phyloP scores from a whole-genome alignment of 192 early-diverging fungal genomes.

The Coemansia sp. region DNA sequence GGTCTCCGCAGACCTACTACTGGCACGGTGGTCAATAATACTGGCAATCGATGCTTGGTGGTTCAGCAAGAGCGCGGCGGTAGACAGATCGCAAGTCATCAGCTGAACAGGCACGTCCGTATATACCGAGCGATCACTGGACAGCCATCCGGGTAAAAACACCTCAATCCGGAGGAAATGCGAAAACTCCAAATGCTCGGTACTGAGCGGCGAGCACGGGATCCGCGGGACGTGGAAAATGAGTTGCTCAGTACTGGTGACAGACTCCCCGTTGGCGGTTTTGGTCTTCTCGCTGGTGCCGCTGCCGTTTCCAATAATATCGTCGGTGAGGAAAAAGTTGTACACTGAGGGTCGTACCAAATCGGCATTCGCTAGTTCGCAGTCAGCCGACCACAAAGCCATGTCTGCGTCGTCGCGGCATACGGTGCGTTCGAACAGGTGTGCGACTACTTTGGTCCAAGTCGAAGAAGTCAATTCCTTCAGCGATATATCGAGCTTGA shows the following conservation, averaged over 20 bases:
- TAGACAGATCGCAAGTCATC: conserved; percentile 25
- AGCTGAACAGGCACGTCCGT: conserved; percentile 49
- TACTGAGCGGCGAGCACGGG: conserved; percentile 31
- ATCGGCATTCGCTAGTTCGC: conserved; percentile 28
- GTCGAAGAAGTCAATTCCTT: conserved; percentile 43
- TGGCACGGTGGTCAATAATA: too few species aligned
- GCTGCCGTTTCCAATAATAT: conserved; percentile 19
- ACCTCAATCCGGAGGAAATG: conserved; percentile 52
- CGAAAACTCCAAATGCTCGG: conserved; percentile 38
- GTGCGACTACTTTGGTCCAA: conserved; percentile 42
- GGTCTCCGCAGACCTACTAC: conserved; percentile 10
- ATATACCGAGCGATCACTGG: conserved; percentile 46
- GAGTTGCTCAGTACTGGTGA: conserved; percentile 24
- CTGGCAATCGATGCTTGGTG: conserved; percentile 20
- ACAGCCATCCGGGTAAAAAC: conserved; percentile 40
- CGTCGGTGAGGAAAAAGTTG: conserved; percentile 50
- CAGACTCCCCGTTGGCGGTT: conserved; percentile 14
- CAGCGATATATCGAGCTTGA: conserved; percentile 43
- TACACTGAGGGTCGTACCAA: conserved; percentile 50
- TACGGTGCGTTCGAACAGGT: conserved; percentile 44
- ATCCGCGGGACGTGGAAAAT: conserved; percentile 26
- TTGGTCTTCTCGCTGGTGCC: conserved; percentile 22
- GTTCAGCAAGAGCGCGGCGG: background rate
- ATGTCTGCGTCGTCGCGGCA: conserved; percentile 31
- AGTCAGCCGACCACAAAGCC: conserved; percentile 45